These are phyloP conservation scores for Apocynum venetum DNA, from an alignment of 257 asterid genomes.

Conservation along the genomic window DNA sequence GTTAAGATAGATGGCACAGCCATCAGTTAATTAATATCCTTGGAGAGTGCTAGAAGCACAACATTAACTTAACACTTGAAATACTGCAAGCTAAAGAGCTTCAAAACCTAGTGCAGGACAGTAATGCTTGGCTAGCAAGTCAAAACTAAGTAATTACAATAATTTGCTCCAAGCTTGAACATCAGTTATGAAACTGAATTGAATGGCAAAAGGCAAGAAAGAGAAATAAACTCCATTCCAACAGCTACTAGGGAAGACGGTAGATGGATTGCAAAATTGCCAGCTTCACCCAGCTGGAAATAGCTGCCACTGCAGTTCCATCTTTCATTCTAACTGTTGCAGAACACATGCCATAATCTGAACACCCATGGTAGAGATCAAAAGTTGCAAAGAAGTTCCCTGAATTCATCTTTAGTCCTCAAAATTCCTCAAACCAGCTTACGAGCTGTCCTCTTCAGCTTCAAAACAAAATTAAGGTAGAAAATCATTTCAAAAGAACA, in stretches of 20 bases:
- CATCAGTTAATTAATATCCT: too few species aligned
- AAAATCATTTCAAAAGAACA: neutral
- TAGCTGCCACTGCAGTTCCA: neutral
- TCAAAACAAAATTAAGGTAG: conserved; percentile 17
- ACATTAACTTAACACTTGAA: neutral
- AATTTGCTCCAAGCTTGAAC: neutral
- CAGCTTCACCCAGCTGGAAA: neutral
- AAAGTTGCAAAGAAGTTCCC: neutral
- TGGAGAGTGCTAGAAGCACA: neutral
- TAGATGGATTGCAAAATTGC: neutral
- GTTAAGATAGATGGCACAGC: too few species aligned
- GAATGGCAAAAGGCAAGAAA: neutral
- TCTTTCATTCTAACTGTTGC: neutral
- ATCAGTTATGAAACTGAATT: neutral
- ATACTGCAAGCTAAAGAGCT: neutral
- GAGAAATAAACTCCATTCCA: neutral
- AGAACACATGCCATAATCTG: neutral
- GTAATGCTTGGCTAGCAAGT: neutral
- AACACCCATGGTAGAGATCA: neutral
- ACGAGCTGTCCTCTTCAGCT: conserved; percentile 70
- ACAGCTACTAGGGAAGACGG: neutral
- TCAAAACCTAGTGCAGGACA: neutral
- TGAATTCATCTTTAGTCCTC: too few species aligned
- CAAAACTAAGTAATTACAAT: neutral
- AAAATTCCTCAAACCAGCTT: conserved; percentile 4